phyloP scores from a whole-genome alignment of 2,329 filamentous ascomycete species.

The Sarocladium oryzae region DNA sequence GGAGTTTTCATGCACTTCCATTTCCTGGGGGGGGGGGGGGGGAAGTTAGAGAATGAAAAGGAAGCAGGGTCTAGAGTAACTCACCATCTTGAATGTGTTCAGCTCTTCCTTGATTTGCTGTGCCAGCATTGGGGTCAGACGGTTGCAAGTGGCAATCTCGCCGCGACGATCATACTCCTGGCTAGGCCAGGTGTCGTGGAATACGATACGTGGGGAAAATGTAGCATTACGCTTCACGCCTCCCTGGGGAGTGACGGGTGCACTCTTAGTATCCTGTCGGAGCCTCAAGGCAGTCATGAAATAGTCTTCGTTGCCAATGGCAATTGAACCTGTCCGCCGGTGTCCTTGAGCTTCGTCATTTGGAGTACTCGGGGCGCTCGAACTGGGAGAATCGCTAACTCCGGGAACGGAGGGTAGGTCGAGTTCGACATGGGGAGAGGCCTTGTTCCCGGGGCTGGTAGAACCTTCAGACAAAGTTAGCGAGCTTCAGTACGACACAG shows the following conservation, averaged over 20 bases:
- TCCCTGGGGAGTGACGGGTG: slow-evolving; percentile 70
- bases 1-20: slow-evolving; percentile 98
- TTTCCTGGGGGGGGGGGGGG: slow-evolving; percentile 64
- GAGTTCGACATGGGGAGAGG: slow-evolving; percentile 29
- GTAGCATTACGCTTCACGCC: slow-evolving; percentile 56
- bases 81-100: slow-evolving; percentile 93
- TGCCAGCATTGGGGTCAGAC: slow-evolving; percentile 90
- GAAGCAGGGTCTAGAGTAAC: too few relatives aligned
- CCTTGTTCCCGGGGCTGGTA: slow-evolving; percentile 45
- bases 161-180: slow-evolving; percentile 94
- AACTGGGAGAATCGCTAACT: slow-evolving; percentile 71
- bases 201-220: slow-evolving; percentile 90
- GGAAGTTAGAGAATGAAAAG: too few relatives aligned
- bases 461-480: slow-evolving; percentile 45
- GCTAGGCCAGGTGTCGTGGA: slow-evolving; percentile 93
- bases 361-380: slow-evolving; percentile 82
- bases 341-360: slow-evolving; percentile 67
- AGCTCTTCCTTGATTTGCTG: slow-evolving; percentile 99
- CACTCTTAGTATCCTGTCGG: slow-evolving; percentile 69
- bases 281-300: slow-evolving; percentile 74
- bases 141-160: slow-evolving; percentile 96
- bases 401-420: slow-evolving; percentile 56
- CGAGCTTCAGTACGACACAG: background rate
- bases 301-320: slow-evolving; percentile 80
- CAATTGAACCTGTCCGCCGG: slow-evolving; percentile 61